These are phyloP conservation scores for Xylaria venustula DNA, from an alignment of 495 filamentous ascomycete species.

Conservation along the genomic window DNA sequence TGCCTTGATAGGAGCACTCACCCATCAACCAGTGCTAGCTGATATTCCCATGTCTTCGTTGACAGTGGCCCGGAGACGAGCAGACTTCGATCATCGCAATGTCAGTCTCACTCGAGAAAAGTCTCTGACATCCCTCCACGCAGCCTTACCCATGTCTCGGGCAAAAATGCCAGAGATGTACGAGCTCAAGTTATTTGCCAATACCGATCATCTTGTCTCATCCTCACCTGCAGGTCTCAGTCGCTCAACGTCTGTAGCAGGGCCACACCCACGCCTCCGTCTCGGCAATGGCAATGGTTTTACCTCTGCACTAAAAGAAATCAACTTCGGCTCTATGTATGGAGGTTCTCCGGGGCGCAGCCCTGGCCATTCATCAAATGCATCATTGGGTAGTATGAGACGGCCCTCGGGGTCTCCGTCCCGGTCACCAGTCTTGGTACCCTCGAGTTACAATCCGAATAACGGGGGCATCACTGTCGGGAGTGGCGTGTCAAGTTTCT, in stretches of 20 bases:
- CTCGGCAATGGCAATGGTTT: too few relatives aligned
- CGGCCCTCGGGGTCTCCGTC: conserved; percentile 16
- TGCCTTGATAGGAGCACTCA: conserved; percentile 87
- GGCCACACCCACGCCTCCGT: conserved; percentile 18
- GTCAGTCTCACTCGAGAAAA: conserved; percentile 22
- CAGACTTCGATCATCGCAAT: conserved; percentile 27
- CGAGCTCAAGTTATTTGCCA: conserved; percentile 72
- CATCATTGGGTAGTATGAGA: conserved; percentile 32
- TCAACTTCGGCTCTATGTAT: conserved; percentile 28
- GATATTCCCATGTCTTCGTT: conserved; percentile 88
- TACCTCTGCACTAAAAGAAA: conserved; percentile 20
- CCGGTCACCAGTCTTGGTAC: conserved; percentile 3
- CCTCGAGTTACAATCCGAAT: conserved; percentile 9
- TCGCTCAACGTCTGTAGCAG: conserved; percentile 18
- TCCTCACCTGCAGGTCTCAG: conserved; percentile 27
- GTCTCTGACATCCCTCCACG: conserved; percentile 24
- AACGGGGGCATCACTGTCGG: conserved; percentile 34
- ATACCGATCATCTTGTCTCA: conserved; percentile 71
- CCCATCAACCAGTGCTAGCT: conserved; percentile 80
- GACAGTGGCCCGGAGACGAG: conserved; percentile 80
- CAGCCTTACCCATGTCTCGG: conserved; percentile 19
- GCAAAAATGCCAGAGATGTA: conserved; percentile 49
- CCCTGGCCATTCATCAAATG: conserved; percentile 31
- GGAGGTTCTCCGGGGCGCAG: conserved; percentile 20
- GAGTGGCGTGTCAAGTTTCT: conserved; percentile 34